Base-by-base conservation (phyloP, 805 yeast species). In the Teunomyces kruisii region DNA sequence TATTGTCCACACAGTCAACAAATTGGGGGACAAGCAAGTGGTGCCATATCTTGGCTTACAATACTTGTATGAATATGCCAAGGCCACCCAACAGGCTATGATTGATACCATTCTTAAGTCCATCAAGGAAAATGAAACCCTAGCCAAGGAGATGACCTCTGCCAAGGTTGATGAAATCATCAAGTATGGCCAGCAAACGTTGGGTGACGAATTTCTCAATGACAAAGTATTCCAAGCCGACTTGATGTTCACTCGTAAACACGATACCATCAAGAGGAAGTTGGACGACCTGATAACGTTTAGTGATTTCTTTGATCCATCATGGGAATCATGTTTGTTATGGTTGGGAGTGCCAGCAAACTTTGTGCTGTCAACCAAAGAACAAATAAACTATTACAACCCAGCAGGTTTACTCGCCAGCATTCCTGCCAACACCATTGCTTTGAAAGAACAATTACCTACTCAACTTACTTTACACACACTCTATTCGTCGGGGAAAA, bases 231-330 rank as follows among this genome's bases (percentile, higher is more conserved):
- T 88, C 61, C 78, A 84, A 46, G 76, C 86, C 8, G 83, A 81
- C 24, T 76, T 86, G 32, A 94, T 94, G 98, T 92, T 90, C 57
- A 80, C 89, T 2, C 81, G 89, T 53, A 75, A 76, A 46, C 78
- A 75, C 32, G 96, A 94, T 56, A 62, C 75, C 4, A 64, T 83
- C 28, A 72, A 78, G 29, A 79, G 84, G 50, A 74, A 77, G 32
- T 70, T 91, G 22, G 73, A 79, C 39, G 80, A 80, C 19, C 75
- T 79, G 15, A 73, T 92, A 17, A 80, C 84, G 9, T 32, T 87
- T 4, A 43, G 72, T n/a, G 97, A 94, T 65, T 83, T 90, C 53
- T 72, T 91, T 57, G 96, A 91, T 53, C 88, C 96, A 4, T 76
- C 86, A 0, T 61, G 81, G 49, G 86, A 83, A 32, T 79, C 85